Conservation (phyloP, 2,329 filamentous ascomycete species). For the Penicillium sp. region DNA sequence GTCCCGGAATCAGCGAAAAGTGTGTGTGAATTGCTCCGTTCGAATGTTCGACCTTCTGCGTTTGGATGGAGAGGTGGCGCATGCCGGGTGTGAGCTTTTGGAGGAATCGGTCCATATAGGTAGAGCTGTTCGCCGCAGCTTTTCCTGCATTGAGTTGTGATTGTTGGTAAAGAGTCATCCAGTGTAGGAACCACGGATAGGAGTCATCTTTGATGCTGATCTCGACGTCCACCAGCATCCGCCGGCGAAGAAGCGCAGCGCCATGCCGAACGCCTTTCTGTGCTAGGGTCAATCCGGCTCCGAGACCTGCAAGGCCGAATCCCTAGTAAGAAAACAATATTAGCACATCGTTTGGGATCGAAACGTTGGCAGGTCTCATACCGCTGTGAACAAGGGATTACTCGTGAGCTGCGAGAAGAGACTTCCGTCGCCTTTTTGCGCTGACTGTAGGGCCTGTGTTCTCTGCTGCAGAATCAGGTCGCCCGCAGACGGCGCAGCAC, state of each 20-base stretch:
- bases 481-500: constrained; percentile 29
- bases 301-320: constrained; percentile 86
- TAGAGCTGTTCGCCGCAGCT: constrained; percentile 41
- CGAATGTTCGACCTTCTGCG: constrained; percentile 59
- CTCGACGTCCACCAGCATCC: constrained; percentile 91
- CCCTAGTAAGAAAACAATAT: constrained; percentile 49
- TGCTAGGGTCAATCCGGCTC: constrained; percentile 74
- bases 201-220: constrained; percentile 92
- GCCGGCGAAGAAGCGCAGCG: constrained; percentile 72
- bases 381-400: constrained; percentile 53
- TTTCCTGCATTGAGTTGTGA: constrained; percentile 56
- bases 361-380: constrained; percentile 26
- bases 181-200: constrained; percentile 90
- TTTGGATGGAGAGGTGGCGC: constrained; percentile 65
- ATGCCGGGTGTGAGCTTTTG: constrained; percentile 58
- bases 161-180: constrained; percentile 82
- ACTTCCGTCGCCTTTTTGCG: constrained; percentile 36
- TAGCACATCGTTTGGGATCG: neutral
- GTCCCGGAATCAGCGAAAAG: constrained; percentile 87
- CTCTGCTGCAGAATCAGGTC: constrained; percentile 39
- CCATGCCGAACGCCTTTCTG: constrained; percentile 72
- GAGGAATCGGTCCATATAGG: constrained; percentile 53
- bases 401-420: constrained; percentile 45
- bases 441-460: constrained; percentile 32
- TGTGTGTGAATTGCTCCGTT: constrained; percentile 71